Percentiles rank a stretch among this genome's conserved stretches.
These are phyloP conservation scores for Asparagopsis taxiformis DNA, from an alignment of 31 red algal genomes.

Conservation along the genomic window DNA sequence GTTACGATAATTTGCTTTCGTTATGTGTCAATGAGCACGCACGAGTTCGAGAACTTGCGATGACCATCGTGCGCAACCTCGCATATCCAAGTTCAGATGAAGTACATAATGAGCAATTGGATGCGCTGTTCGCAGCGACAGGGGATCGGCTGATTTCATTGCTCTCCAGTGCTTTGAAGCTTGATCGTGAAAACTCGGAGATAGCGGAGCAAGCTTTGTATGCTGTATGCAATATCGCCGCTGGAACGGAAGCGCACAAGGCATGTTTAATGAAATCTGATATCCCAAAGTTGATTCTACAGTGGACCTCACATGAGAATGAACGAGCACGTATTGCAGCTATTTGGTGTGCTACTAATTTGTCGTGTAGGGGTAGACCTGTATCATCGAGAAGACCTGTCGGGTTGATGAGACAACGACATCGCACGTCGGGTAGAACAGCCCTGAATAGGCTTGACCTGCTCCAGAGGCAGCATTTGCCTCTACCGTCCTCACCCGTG, in stretches of 20 bases:
- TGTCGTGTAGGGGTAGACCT: slow-evolving; percentile 47
- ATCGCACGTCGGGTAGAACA: slow-evolving; percentile 1
- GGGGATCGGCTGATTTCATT: slow-evolving; percentile 50
- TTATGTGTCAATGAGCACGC: slow-evolving; percentile 40
- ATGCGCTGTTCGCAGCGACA: slow-evolving; percentile 52
- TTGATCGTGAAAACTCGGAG: slow-evolving; percentile 27
- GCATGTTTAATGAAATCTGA: slow-evolving; percentile 51
- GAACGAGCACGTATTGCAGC: slow-evolving; percentile 60
- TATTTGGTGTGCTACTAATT: slow-evolving; percentile 63
- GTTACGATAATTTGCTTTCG: slow-evolving; percentile 40
- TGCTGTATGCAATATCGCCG: slow-evolving; percentile 71
- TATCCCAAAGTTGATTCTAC: slow-evolving; percentile 45
- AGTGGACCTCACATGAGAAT: slow-evolving; percentile 57
- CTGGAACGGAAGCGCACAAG: slow-evolving; percentile 67
- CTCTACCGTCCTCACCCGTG: slow-evolving; percentile 38
- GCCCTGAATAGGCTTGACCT: slow-evolving; percentile 11
- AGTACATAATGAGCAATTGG: slow-evolving; percentile 49
- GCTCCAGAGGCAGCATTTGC: slow-evolving; percentile 49
- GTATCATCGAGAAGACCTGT: slow-evolving; percentile 6
- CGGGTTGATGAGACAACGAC: not conserved
- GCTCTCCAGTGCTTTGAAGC: slow-evolving; percentile 24
- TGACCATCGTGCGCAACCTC: slow-evolving; percentile 58
- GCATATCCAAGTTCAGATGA: slow-evolving; percentile 41
- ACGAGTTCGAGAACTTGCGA: slow-evolving; percentile 43
- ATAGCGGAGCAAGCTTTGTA: slow-evolving; percentile 66